Conservation (phyloP, 768 basidiomycete genomes). For the Lactarius indigo region DNA sequence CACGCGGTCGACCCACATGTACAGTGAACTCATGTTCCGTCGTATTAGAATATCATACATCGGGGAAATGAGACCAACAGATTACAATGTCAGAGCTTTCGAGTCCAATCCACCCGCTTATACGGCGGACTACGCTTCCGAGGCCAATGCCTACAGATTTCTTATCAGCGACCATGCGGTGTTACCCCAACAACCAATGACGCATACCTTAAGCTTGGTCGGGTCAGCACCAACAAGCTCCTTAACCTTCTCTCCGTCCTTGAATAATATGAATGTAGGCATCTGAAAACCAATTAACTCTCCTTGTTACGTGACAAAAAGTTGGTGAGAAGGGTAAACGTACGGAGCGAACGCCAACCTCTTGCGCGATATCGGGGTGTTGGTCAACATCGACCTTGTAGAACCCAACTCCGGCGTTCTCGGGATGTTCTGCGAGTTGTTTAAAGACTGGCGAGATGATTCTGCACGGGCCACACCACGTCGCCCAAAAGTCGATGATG, state of each 20-base stretch:
- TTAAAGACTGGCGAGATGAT: conserved; percentile 65
- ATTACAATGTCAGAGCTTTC: not conserved
- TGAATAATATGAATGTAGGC: conserved; percentile 43
- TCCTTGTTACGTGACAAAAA: not conserved
- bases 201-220: conserved; percentile 37
- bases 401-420: conserved; percentile 44
- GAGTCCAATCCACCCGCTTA: not conserved
- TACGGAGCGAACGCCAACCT: conserved; percentile 61
- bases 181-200: not conserved
- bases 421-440: conserved; percentile 38
- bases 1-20: not conserved
- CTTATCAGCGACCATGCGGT: not conserved
- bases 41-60: not conserved
- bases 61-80: not conserved
- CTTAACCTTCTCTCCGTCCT: conserved; percentile 35
- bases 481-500: conserved; percentile 73
- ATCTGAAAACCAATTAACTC: conserved; percentile 31
- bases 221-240: conserved; percentile 50
- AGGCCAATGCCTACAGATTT: not conserved
- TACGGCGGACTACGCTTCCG: fast-evolving
- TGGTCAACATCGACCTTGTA: conserved; percentile 76
- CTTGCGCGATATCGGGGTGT: conserved; percentile 48
- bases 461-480: conserved; percentile 73
- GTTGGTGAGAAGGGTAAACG: conserved; percentile 28
- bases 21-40: not conserved